Evolutionary conservation across 352 stramenopile species (phyloP).

Genomic region (Globisporangium megalacanthum): DNA sequence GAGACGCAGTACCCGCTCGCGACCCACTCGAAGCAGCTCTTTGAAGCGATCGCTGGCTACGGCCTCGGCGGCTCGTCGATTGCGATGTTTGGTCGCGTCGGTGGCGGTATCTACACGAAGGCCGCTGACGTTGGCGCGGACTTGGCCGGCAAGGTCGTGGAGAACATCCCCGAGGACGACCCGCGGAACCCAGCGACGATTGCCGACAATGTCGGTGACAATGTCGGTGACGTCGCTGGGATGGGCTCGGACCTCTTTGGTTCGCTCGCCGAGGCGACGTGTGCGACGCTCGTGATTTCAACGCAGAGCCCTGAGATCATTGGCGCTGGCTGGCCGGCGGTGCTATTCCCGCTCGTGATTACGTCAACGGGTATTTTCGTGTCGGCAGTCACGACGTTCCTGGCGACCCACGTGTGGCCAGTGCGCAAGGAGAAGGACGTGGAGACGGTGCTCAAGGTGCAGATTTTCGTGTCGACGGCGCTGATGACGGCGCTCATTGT

Average conservation of each 20-base stretch:
- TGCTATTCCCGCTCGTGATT: slow-evolving; percentile 96
- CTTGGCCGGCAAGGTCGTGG: slow-evolving; percentile 98
- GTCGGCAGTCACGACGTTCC: slow-evolving; percentile 95
- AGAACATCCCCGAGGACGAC: slow-evolving; percentile 99
- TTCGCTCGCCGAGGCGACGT: slow-evolving; percentile 98
- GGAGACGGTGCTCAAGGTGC: slow-evolving; percentile 96
- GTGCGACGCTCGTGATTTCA: slow-evolving; percentile 97
- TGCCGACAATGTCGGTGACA: slow-evolving; percentile 99
- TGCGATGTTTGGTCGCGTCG: slow-evolving; percentile 99
- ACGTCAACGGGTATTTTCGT: slow-evolving; percentile 97
- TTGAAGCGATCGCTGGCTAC: slow-evolving; percentile 97
- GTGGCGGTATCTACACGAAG: slow-evolving; percentile 99
- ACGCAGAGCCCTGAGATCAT: slow-evolving; percentile 89
- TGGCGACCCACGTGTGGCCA: slow-evolving; percentile 95
- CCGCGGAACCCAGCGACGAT: slow-evolving; percentile 99
- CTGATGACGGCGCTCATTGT: slow-evolving; percentile 94
- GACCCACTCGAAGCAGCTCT: slow-evolving; percentile 86
- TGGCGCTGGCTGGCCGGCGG: slow-evolving; percentile 89
- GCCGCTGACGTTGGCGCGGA: slow-evolving; percentile 99
- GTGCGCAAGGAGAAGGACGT: slow-evolving; percentile 96
- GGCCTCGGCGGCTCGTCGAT: slow-evolving; percentile 97
- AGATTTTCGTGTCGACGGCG: slow-evolving; percentile 97
- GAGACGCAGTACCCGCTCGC: slow-evolving; percentile 86
- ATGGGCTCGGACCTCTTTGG: slow-evolving; percentile 99
- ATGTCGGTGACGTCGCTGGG: slow-evolving; percentile 99